Evolutionary conservation across 176 grass and related monocot species (phyloP).

Genomic region (Cenchrus americanus): DNA sequence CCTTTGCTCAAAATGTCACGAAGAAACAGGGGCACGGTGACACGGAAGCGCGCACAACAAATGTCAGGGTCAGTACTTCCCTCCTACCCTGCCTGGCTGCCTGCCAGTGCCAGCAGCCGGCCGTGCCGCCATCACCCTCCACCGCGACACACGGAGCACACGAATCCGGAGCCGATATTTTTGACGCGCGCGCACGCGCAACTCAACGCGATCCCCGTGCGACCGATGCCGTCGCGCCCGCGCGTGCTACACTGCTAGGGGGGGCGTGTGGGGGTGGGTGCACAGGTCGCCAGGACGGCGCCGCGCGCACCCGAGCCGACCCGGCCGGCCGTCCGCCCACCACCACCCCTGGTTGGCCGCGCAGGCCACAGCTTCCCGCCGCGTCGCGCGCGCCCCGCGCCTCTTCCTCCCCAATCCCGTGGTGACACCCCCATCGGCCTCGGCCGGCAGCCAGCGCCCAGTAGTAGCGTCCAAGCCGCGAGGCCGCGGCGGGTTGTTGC

Average conservation of each 20-base stretch:
- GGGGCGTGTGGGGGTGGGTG: neutral
- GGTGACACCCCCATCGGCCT: neutral
- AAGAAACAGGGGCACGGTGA: neutral
- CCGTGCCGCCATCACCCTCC: neutral
- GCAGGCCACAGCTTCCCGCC: neutral
- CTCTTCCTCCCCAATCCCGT: neutral
- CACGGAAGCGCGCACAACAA: neutral
- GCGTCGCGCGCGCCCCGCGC: neutral
- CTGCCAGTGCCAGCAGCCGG: slow-evolving; percentile 6
- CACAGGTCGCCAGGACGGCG: slow-evolving; percentile 1
- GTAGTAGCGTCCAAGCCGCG: too few relatives aligned
- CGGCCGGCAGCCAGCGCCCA: neutral
- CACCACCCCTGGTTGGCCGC: neutral
- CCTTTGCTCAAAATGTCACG: neutral
- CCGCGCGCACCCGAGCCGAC: neutral
- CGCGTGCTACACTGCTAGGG: neutral
- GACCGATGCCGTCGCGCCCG: neutral
- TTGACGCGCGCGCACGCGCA: slow-evolving; percentile 30
- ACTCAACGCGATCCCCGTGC: neutral
- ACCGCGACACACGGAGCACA: neutral
- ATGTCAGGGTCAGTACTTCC: slow-evolving; percentile 21
- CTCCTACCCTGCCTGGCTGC: neutral
- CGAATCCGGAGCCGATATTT: slow-evolving; percentile 37
- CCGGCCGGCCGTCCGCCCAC: neutral
- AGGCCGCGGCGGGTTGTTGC: too few relatives aligned